These are phyloP conservation scores for Spiraea crenata DNA, from an alignment of 331 rosid genomes.

Conservation along the genomic window DNA sequence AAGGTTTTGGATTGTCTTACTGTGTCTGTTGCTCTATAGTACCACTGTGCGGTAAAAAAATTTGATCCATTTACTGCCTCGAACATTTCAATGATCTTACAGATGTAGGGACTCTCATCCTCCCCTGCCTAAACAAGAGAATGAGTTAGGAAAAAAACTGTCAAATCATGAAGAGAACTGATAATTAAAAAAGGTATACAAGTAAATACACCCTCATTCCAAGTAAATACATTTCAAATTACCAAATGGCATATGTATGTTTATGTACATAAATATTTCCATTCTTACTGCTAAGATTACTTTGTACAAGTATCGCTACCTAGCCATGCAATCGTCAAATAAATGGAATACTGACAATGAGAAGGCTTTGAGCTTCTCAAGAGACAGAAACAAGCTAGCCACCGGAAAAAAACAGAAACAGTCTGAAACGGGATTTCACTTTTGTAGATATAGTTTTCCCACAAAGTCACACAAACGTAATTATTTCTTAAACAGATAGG, in stretches of 20 bases:
- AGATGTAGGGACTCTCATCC: conserved; percentile 36
- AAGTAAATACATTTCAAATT: too few species aligned
- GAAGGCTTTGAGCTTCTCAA: too few species aligned
- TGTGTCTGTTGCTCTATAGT: conserved; percentile 60
- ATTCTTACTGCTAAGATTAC: too few species aligned
- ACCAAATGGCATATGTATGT: background rate
- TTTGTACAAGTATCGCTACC: background rate
- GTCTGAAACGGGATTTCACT: too few species aligned
- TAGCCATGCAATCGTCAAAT: background rate
- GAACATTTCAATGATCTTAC: conserved; percentile 69
- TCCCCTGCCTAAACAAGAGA: conserved; percentile 46
- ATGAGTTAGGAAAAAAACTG: background rate
- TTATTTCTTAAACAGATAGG: too few species aligned
- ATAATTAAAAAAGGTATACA: background rate
- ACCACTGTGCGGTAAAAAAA: conserved; percentile 73
- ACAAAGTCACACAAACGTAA: too few species aligned
- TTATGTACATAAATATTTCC: background rate
- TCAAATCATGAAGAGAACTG: background rate
- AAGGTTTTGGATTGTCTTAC: conserved; percentile 24
- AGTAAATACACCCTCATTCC: too few species aligned
- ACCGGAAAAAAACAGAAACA: too few species aligned
- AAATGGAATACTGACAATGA: background rate
- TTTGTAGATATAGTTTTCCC: too few species aligned
- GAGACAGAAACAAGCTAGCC: too few species aligned
- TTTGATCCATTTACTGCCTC: conserved; percentile 44